These are phyloP conservation scores for Lyophyllum decastes DNA, from an alignment of 768 basidiomycete genomes.

Conservation along the genomic window DNA sequence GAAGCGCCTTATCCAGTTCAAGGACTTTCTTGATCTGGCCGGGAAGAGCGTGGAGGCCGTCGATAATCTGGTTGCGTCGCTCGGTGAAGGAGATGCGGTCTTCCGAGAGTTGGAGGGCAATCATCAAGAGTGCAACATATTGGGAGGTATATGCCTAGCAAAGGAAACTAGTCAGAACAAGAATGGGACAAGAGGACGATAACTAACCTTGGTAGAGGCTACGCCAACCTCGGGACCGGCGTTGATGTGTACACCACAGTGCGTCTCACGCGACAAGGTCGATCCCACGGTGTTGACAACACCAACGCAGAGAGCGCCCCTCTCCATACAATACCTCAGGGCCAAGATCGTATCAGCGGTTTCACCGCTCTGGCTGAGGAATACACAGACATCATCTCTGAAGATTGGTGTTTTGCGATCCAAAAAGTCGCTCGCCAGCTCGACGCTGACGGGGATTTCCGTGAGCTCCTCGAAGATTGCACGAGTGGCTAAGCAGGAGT, in stretches of 20 bases:
- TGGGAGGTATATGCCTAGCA: slow-evolving; percentile 94
- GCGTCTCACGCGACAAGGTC: slow-evolving; percentile 95
- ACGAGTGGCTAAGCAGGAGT: slow-evolving; percentile 94
- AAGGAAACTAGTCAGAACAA: slow-evolving; percentile 7
- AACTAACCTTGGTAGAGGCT: slow-evolving; percentile 88
- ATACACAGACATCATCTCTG: slow-evolving; percentile 96
- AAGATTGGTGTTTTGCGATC: slow-evolving; percentile 99
- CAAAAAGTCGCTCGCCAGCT: slow-evolving; percentile 96
- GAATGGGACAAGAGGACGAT: neutral
- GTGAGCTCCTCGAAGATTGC: slow-evolving; percentile 99
- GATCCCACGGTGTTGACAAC: slow-evolving; percentile 99
- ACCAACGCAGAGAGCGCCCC: slow-evolving; percentile 95
- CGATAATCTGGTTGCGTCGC: slow-evolving; percentile 91
- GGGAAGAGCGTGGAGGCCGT: slow-evolving; percentile 89
- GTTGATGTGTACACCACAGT: slow-evolving; percentile 99
- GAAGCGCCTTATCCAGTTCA: slow-evolving; percentile 71
- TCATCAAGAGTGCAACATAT: slow-evolving; percentile 97
- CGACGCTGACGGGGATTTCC: slow-evolving; percentile 96
- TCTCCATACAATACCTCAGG: slow-evolving; percentile 93
- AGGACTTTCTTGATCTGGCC: slow-evolving; percentile 87
- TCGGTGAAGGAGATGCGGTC: slow-evolving; percentile 93
- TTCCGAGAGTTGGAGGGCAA: slow-evolving; percentile 97
- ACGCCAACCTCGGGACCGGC: slow-evolving; percentile 99
- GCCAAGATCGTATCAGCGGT: slow-evolving; percentile 98
- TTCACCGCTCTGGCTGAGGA: slow-evolving; percentile 97